phyloP scores from a whole-genome alignment of 371 early-diverging fungal genomes.

The Sporodiniella umbellata region DNA sequence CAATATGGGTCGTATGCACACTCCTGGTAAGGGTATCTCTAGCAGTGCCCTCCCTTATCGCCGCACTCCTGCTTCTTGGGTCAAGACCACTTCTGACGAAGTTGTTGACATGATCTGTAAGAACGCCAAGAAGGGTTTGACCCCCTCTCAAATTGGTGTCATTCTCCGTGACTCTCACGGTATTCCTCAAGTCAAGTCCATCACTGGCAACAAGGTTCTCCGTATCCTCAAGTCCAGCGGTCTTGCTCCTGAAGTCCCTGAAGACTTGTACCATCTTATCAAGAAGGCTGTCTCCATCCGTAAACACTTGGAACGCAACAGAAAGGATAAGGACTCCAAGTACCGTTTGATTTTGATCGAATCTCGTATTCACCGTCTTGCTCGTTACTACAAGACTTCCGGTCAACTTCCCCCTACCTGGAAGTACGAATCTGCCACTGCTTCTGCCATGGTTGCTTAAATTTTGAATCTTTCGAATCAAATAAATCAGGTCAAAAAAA shows the following conservation, averaged over 20 bases:
- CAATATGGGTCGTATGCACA: conserved; percentile 66
- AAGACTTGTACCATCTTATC: conserved; percentile 98
- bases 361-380: conserved; percentile 98
- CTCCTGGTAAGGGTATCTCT: conserved; percentile 98
- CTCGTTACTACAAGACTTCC: conserved; percentile 99
- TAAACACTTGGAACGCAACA: conserved; percentile 98
- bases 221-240: conserved; percentile 88
- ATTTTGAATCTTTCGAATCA: neutral
- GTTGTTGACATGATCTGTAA: conserved; percentile 98
- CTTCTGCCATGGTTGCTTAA: conserved; percentile 50
- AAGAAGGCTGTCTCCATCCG: conserved; percentile 99
- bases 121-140: conserved; percentile 99
- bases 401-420: conserved; percentile 98
- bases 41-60: conserved; percentile 99
- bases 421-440: conserved; percentile 80
- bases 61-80: conserved; percentile 97
- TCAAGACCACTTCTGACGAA: conserved; percentile 94
- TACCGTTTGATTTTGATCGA: conserved; percentile 99
- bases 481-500: neutral
- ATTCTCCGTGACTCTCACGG: conserved; percentile 98
- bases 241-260: conserved; percentile 84
- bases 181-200: conserved; percentile 93
- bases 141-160: conserved; percentile 99
- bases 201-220: conserved; percentile 96
- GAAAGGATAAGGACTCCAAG: conserved; percentile 99